Conservation (phyloP, 805 yeast genomes). For the Schizosaccharomyces octosporus region DNA sequence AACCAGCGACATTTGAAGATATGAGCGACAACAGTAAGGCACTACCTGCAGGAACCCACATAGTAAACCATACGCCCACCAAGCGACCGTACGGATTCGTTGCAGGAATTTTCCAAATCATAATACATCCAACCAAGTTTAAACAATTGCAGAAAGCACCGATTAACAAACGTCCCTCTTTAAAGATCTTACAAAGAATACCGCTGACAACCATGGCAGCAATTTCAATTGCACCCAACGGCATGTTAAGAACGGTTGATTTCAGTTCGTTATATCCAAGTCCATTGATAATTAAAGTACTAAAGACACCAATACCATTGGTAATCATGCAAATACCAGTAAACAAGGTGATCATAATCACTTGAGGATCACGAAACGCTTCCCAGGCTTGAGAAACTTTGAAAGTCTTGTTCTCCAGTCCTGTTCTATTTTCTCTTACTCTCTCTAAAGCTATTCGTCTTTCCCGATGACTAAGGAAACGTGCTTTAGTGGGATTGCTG, state of each 20-base stretch:
- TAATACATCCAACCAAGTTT: neutral
- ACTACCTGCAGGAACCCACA: neutral
- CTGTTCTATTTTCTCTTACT: constrained; percentile 26
- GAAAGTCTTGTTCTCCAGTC: constrained; percentile 27
- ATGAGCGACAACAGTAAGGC: constrained; percentile 6
- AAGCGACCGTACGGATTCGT: neutral
- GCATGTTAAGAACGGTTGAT: constrained; percentile 16
- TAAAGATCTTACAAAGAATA: constrained; percentile 8
- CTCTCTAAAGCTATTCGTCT: constrained; percentile 22
- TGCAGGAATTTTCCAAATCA: neutral
- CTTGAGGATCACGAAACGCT: constrained; percentile 21
- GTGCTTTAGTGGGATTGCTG: constrained; percentile 22
- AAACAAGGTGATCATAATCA: constrained; percentile 20
- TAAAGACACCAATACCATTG: constrained; percentile 17
- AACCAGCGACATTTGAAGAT: constrained; percentile 29
- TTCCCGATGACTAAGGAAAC: constrained; percentile 21
- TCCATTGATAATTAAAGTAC: constrained; percentile 12
- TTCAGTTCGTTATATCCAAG: constrained; percentile 14
- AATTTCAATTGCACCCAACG: constrained; percentile 15
- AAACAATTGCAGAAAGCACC: neutral
- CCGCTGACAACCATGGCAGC: constrained; percentile 11
- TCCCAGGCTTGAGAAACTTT: constrained; percentile 25
- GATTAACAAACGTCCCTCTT: neutral
- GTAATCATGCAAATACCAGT: constrained; percentile 19
- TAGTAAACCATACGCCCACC: neutral